Conservation (phyloP, 345 rosid genomes). For the Schrenkiella parvula region DNA sequence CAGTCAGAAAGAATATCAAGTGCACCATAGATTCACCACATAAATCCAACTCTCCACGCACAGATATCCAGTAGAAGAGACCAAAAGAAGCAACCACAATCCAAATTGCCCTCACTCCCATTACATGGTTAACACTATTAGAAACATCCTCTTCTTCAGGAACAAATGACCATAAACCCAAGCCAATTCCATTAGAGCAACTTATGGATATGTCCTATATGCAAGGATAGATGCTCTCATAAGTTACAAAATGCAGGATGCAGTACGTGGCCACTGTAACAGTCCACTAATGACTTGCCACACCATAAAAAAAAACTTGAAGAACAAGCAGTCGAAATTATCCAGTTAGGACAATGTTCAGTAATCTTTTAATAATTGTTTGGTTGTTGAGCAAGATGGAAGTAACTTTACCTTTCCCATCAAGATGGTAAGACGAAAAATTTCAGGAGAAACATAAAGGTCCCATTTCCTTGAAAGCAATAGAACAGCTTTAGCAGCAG, state of each 20-base stretch:
- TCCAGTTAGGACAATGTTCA: neutral
- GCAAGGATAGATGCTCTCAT: conserved; percentile 11
- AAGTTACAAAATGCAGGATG: conserved; percentile 8
- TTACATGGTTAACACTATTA: conserved; percentile 5
- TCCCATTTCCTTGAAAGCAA: conserved; percentile 90
- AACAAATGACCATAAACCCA: conserved; percentile 8
- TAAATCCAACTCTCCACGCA: neutral
- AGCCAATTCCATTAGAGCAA: neutral
- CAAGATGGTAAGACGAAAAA: conserved; percentile 55
- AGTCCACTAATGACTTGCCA: conserved; percentile 10
- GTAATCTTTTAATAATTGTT: neutral
- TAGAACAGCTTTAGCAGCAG: conserved; percentile 86
- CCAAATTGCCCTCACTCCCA: neutral
- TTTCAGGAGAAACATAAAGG: conserved; percentile 68
- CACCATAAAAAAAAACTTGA: neutral
- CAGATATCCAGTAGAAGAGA: neutral
- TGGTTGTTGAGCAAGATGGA: conserved; percentile 11
- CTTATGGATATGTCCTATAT: neutral
- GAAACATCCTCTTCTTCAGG: neutral
- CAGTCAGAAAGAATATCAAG: conserved; percentile 16
- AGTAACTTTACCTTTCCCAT: conserved; percentile 57
- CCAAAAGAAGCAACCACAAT: conserved; percentile 10
- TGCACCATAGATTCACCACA: conserved; percentile 3
- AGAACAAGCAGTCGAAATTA: neutral
- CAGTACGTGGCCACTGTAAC: neutral